Evolutionary conservation across 2,329 filamentous ascomycete species (phyloP).

Genomic region (Colletotrichum truncatum): DNA sequence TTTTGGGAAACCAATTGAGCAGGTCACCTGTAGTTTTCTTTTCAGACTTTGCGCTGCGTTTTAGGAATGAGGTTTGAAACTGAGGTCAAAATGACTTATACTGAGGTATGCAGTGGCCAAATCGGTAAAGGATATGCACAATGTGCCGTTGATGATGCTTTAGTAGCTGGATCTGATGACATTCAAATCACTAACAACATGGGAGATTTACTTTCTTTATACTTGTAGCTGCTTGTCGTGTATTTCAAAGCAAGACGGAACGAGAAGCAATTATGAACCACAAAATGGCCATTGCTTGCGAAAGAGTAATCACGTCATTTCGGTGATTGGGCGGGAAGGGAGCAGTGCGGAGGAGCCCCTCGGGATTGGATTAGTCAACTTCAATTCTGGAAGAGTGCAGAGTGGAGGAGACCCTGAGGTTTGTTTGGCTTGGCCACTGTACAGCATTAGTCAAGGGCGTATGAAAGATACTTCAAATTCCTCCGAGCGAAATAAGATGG

Average conservation of each 20-base stretch:
- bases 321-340: slow-evolving; percentile 3
- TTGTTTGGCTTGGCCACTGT: neutral
- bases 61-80: neutral
- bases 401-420: neutral
- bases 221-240: neutral
- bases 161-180: neutral
- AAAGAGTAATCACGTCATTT: slow-evolving; percentile 26
- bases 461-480: neutral
- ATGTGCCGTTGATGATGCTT: neutral
- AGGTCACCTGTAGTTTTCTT: too few relatives aligned
- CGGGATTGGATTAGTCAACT: slow-evolving; percentile 23
- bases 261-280: slow-evolving; percentile 18
- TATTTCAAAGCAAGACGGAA: slow-evolving; percentile 27
- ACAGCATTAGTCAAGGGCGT: slow-evolving; percentile 23
- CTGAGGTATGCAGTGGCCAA: neutral
- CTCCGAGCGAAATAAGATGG: neutral
- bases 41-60: neutral
- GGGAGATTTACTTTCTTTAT: neutral
- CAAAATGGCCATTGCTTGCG: slow-evolving; percentile 4
- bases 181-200: too few relatives aligned
- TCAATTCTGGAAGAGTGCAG: neutral
- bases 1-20: neutral
- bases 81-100: neutral
- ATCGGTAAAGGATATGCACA: neutral
- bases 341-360: neutral